These are phyloP conservation scores for Aspergillus fijiensis DNA, from an alignment of 2,329 filamentous ascomycete genomes.

Conservation along the genomic window DNA sequence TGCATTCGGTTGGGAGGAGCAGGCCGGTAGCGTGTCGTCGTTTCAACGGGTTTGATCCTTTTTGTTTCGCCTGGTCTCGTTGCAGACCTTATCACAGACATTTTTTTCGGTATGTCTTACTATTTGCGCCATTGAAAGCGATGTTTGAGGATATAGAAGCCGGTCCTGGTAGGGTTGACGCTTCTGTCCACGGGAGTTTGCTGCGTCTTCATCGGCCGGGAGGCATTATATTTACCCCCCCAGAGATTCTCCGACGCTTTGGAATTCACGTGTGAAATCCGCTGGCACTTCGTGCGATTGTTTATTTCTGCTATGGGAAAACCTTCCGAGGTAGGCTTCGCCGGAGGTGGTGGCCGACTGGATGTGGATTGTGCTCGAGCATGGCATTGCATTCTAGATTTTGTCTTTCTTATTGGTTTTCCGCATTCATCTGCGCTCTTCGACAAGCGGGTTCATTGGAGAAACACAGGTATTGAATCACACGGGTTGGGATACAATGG, in stretches of 20 bases:
- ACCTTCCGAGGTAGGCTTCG: neutral
- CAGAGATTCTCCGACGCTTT: neutral
- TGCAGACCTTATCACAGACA: conserved; percentile 21
- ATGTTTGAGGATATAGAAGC: conserved; percentile 27
- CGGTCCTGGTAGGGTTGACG: conserved; percentile 20
- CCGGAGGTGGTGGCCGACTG: conserved; percentile 7
- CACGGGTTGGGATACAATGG: conserved; percentile 40
- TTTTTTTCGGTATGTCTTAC: conserved; percentile 26
- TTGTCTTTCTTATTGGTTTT: conserved; percentile 26
- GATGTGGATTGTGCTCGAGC: conserved; percentile 16
- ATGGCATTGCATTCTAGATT: conserved; percentile 28
- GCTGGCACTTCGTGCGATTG: conserved; percentile 15
- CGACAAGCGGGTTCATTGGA: conserved; percentile 39
- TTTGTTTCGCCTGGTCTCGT: conserved; percentile 20
- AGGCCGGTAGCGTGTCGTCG: conserved; percentile 44
- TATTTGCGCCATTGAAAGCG: conserved; percentile 26
- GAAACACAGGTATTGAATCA: conserved; percentile 40
- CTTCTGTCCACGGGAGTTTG: conserved; percentile 14
- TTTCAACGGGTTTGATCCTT: conserved; percentile 32
- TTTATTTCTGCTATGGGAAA: conserved; percentile 10
- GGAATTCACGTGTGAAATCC: conserved; percentile 14
- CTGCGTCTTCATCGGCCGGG: conserved; percentile 12
- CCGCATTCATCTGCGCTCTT: conserved; percentile 32
- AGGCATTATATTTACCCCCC: too few species aligned
- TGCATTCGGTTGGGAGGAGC: conserved; percentile 47